Conservation (phyloP, 2,329 filamentous ascomycete genomes). For the Colletotrichum sp. region DNA sequence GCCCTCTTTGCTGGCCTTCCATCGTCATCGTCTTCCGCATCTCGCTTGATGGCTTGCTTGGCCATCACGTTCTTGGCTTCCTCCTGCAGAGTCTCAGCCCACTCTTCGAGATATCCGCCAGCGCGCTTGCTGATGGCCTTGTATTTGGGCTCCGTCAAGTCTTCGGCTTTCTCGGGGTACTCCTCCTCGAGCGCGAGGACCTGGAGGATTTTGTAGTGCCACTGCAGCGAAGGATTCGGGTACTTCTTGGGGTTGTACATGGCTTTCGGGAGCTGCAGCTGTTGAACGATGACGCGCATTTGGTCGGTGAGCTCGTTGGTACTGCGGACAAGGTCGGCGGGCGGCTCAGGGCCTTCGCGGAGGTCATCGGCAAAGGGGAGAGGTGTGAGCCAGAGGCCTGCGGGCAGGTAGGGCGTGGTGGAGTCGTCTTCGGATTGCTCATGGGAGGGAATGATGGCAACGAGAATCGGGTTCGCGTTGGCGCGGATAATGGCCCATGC, state of each 20-base stretch:
- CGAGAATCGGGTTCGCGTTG: constrained; percentile 80
- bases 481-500: constrained; percentile 87
- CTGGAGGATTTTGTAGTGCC: constrained; percentile 96
- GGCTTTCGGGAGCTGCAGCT: constrained; percentile 85
- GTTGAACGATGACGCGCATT: constrained; percentile 84
- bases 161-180: constrained; percentile 72
- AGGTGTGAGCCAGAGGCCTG: constrained; percentile 87
- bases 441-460: constrained; percentile 79
- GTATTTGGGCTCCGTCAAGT: constrained; percentile 84
- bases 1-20: constrained; percentile 52
- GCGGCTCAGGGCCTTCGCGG: constrained; percentile 73
- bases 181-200: constrained; percentile 92
- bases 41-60: constrained; percentile 54
- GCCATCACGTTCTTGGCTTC: constrained; percentile 46
- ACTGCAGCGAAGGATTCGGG: constrained; percentile 90
- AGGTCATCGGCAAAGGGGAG: constrained; percentile 91
- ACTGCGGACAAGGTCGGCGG: constrained; percentile 53
- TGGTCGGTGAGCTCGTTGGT: constrained; percentile 76
- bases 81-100: constrained; percentile 71
- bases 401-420: constrained; percentile 73
- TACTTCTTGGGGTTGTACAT: constrained; percentile 86
- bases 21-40: constrained; percentile 49
- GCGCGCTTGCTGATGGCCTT: constrained; percentile 89
- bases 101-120: constrained; percentile 78
- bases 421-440: constrained; percentile 68